phyloP scores from a whole-genome alignment of 495 filamentous ascomycete genomes.

The Talaromyces trachyspermus region DNA sequence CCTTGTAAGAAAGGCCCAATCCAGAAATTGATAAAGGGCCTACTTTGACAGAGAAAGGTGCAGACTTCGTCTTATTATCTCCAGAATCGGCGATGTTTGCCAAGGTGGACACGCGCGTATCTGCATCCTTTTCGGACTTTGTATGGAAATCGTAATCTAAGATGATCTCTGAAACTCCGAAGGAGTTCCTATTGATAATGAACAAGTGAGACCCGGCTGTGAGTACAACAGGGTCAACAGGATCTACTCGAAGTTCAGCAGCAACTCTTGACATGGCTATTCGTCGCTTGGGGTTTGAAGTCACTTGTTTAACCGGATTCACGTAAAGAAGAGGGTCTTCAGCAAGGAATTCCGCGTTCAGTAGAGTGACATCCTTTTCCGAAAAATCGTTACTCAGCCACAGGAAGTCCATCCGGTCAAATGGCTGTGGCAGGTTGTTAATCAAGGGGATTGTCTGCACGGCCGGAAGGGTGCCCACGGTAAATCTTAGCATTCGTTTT shows the following conservation, averaged over 20 bases:
- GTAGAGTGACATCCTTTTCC: not conserved
- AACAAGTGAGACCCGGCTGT: too few relatives aligned
- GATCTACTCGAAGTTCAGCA: not conserved
- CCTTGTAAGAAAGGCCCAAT: not conserved
- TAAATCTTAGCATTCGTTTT: not conserved
- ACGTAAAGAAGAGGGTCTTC: not conserved
- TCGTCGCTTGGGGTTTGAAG: not conserved
- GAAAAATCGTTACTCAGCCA: constrained; percentile 11
- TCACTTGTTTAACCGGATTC: not conserved
- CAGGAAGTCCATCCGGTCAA: constrained; percentile 30
- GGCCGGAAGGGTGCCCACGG: not conserved
- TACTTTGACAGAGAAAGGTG: not conserved
- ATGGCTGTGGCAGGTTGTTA: constrained; percentile 26
- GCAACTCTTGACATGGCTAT: not conserved
- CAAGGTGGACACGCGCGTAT: too few relatives aligned
- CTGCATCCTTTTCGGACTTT: too few relatives aligned
- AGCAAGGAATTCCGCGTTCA: not conserved
- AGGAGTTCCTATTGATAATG: too few relatives aligned
- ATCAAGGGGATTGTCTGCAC: constrained; percentile 24
- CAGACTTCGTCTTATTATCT: not conserved
- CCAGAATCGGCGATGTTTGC: not conserved
- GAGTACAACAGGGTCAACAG: not conserved
- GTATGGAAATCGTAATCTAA: too few relatives aligned
- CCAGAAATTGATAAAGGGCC: not conserved
- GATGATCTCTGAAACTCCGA: too few relatives aligned